Evolutionary conservation across 1,284 basidiomycete genomes (phyloP).

Genomic region (Mycosarcoma mackinlayi): DNA sequence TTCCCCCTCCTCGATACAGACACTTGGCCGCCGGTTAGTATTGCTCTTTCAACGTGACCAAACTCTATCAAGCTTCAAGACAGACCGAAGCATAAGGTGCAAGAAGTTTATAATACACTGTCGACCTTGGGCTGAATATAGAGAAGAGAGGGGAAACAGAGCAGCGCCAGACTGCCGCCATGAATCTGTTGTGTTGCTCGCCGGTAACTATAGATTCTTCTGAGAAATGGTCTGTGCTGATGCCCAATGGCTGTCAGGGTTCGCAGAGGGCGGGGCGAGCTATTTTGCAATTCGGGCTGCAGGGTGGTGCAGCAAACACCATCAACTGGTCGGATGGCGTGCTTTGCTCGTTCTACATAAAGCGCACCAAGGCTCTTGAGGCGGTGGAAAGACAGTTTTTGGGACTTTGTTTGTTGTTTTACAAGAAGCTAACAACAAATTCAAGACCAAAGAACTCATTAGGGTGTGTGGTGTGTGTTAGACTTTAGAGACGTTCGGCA

Average conservation of each 20-base stretch:
- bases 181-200: neutral
- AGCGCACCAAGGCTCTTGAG: no score
- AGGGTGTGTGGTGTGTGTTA: no score
- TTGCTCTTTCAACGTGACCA: no score
- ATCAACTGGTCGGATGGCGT: conserved; percentile 24
- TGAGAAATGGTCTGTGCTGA: conserved; percentile 43
- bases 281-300: conserved; percentile 10
- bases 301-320: conserved; percentile 20
- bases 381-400: neutral
- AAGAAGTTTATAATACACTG: no score
- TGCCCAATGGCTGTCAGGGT: conserved; percentile 17
- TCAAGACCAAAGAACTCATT: no score
- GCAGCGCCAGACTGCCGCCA: conserved; percentile 31
- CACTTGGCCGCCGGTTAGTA: no score
- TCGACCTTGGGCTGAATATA: no score
- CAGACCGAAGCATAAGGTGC: no score
- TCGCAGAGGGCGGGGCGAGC: conserved; percentile 15
- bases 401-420: no score
- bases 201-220: conserved; percentile 17
- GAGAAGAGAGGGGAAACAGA: conserved; percentile 1
- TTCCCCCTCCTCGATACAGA: neutral
- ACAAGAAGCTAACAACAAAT: neutral
- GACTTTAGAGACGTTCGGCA: no score
- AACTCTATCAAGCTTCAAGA: neutral
- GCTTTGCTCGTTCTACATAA: no score